phyloP scores from a whole-genome alignment of 768 basidiomycete species.

The Suillus decipiens region DNA sequence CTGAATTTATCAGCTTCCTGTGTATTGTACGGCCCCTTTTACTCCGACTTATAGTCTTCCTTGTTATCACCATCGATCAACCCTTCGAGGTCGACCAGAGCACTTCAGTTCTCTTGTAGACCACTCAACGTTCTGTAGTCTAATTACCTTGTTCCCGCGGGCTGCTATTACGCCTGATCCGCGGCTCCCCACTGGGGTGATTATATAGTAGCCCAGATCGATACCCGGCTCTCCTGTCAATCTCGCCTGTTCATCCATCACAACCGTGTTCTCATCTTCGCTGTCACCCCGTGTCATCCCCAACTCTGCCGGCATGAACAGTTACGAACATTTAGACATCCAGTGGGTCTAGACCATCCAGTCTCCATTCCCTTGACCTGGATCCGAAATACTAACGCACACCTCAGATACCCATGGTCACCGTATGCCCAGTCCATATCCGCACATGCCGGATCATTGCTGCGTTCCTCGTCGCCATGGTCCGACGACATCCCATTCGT shows the following conservation, averaged over 20 bases:
- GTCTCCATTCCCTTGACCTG: background rate
- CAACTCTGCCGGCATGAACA: background rate
- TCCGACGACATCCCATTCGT: slow-evolving; percentile 10
- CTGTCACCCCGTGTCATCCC: background rate
- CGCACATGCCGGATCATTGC: background rate
- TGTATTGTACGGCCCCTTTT: background rate
- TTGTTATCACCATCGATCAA: slow-evolving; percentile 5
- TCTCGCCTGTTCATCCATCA: background rate
- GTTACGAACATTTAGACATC: background rate
- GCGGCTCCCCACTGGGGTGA: background rate
- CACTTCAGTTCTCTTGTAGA: slow-evolving; percentile 3
- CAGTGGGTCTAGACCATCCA: slow-evolving; percentile 1
- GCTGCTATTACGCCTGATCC: slow-evolving; percentile 1
- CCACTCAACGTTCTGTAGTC: background rate
- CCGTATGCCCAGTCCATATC: slow-evolving; percentile 9
- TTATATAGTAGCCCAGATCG: slow-evolving; percentile 1
- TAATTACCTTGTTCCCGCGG: background rate
- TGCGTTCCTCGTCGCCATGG: slow-evolving; percentile 14
- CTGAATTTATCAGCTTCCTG: slow-evolving; percentile 4
- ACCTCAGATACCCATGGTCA: slow-evolving; percentile 9
- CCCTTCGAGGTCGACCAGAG: slow-evolving; percentile 2
- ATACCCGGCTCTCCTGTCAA: background rate
- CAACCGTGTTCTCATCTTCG: background rate
- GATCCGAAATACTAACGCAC: background rate
- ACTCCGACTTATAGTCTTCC: background rate